Evolutionary conservation across 805 yeast species (phyloP).

Genomic region (Ascoidea tarda): DNA sequence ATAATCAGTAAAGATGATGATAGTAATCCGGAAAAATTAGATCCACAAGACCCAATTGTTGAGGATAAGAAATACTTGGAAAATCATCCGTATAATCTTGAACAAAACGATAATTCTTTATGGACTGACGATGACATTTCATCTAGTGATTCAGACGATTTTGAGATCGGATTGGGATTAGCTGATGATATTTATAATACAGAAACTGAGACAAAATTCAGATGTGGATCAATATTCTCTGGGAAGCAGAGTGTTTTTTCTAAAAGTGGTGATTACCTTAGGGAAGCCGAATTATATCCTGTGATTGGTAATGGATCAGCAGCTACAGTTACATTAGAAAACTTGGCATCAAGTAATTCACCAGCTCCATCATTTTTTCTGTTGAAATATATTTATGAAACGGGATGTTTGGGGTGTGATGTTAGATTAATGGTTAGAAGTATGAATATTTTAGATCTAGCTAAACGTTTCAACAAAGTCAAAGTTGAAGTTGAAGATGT

Average conservation of each 20-base stretch:
- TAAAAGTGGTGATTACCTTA: neutral
- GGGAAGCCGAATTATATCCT: neutral
- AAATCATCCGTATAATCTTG: conserved; percentile 2
- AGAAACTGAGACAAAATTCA: conserved; percentile 13
- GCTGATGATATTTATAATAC: conserved; percentile 14
- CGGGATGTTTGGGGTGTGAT: conserved; percentile 48
- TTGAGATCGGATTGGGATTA: conserved; percentile 14
- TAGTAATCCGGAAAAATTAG: conserved; percentile 10
- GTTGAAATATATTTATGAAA: conserved; percentile 46
- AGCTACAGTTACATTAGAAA: conserved; percentile 24
- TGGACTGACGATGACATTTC: conserved; percentile 1
- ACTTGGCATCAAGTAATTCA: conserved; percentile 38
- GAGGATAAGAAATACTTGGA: conserved; percentile 12
- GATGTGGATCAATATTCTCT: neutral
- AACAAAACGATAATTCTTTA: conserved; percentile 5
- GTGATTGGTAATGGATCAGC: conserved; percentile 1
- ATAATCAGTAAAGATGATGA: conserved; percentile 6
- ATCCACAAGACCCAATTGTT: conserved; percentile 12
- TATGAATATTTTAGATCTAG: conserved; percentile 37
- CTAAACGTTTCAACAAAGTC: conserved; percentile 21
- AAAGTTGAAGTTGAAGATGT: conserved; percentile 8
- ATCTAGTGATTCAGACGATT: conserved; percentile 14
- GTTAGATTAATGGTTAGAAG: conserved; percentile 47
- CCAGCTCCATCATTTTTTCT: conserved; percentile 40
- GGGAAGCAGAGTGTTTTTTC: conserved; percentile 4